These are phyloP conservation scores for Penicillium arizonense DNA, from an alignment of 495 filamentous ascomycete genomes.

Conservation along the genomic window DNA sequence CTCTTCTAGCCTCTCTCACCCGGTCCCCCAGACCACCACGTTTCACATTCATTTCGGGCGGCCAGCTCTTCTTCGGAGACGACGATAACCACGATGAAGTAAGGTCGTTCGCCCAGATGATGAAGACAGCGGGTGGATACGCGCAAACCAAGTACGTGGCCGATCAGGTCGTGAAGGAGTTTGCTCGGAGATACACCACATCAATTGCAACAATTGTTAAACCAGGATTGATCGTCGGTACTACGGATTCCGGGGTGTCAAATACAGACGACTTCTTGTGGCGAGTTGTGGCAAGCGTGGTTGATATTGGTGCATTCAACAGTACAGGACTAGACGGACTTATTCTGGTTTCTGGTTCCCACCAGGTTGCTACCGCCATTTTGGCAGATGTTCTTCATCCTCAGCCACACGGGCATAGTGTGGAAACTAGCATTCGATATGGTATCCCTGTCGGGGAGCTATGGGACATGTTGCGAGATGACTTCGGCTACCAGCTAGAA, in stretches of 20 bases:
- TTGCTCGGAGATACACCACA: background rate
- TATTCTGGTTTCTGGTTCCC: background rate
- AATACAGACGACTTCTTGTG: slow-evolving; percentile 32
- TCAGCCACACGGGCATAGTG: background rate
- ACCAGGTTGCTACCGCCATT: background rate
- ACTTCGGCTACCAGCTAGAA: background rate
- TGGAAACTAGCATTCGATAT: background rate
- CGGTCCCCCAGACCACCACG: slow-evolving; percentile 1
- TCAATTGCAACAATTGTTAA: slow-evolving; percentile 19
- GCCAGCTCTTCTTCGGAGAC: background rate
- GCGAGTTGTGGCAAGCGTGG: slow-evolving; percentile 20
- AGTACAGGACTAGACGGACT: background rate
- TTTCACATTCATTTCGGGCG: slow-evolving; percentile 24
- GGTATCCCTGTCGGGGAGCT: background rate
- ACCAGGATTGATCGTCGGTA: slow-evolving; percentile 23
- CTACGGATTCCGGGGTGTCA: slow-evolving; percentile 9
- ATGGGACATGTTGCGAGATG: background rate
- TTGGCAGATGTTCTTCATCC: background rate
- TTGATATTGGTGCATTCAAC: slow-evolving; percentile 1
- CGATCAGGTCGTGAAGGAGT: slow-evolving; percentile 18
- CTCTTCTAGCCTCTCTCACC: slow-evolving; percentile 18
- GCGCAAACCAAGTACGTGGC: slow-evolving; percentile 27
- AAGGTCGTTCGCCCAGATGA: background rate
- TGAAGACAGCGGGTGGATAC: slow-evolving; percentile 18
- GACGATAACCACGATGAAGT: background rate